Conservation (phyloP, 257 asterid species). For the Parsonsia alboflavescens region DNA sequence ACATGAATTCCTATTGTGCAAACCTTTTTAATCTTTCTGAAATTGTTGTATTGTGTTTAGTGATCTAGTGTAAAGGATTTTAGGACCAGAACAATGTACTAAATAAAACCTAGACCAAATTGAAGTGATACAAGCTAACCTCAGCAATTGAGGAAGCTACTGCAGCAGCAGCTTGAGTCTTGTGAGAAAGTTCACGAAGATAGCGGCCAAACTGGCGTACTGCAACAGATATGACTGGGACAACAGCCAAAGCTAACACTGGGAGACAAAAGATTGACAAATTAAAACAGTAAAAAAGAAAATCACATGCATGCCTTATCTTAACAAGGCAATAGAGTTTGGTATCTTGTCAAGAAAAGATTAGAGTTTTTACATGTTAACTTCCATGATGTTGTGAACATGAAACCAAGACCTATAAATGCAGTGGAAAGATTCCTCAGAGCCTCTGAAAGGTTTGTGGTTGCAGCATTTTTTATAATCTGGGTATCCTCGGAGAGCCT, state of each 20-base stretch:
- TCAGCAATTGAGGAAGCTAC: conserved; percentile 82
- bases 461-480: conserved; percentile 84
- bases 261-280: conserved; percentile 9
- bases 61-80: neutral
- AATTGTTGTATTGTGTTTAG: neutral
- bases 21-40: neutral
- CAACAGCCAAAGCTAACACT: conserved; percentile 84
- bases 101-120: neutral
- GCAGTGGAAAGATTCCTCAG: conserved; percentile 76
- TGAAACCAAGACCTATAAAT: conserved; percentile 75
- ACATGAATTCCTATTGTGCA: too few relatives aligned
- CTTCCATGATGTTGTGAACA: conserved; percentile 85
- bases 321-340: neutral
- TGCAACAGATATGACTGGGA: conserved; percentile 60
- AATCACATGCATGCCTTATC: conserved; percentile 1
- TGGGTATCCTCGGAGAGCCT: conserved; percentile 95
- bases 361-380: conserved; percentile 15
- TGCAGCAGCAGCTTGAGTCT: conserved; percentile 89
- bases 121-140: conserved; percentile 29
- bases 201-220: conserved; percentile 72
- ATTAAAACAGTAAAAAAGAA: neutral
- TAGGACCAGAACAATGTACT: neutral
- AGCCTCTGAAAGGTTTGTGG: conserved; percentile 88
- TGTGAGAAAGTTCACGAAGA: conserved; percentile 74
- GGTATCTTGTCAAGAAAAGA: neutral